Evolutionary conservation across 2,329 filamentous ascomycete species (phyloP).

Genomic region (Pestalotiopsis sp.): DNA sequence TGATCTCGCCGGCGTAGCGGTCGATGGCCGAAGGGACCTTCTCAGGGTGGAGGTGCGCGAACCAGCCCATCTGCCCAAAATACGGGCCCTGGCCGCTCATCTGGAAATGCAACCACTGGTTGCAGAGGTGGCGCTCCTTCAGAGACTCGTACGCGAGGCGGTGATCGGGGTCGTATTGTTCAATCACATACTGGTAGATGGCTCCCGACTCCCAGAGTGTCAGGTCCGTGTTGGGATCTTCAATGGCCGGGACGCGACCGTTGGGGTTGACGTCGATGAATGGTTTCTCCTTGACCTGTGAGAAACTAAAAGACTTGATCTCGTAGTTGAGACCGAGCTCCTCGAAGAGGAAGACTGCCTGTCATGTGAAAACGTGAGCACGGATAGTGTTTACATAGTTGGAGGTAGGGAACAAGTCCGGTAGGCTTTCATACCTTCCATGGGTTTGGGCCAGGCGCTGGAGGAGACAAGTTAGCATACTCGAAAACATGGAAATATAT

Average conservation of each 20-base stretch:
- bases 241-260: constrained; percentile 14
- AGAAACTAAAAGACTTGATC: constrained; percentile 18
- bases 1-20: constrained; percentile 46
- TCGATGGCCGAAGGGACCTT: constrained; percentile 43
- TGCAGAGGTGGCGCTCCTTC: constrained; percentile 39
- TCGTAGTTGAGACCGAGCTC: constrained; percentile 36
- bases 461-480: no score
- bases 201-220: constrained; percentile 19
- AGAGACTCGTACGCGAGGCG: constrained; percentile 38
- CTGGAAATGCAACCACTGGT: constrained; percentile 50
- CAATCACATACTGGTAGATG: constrained; percentile 11
- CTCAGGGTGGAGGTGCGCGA: constrained; percentile 41
- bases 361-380: no score
- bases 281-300: constrained; percentile 32
- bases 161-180: constrained; percentile 39
- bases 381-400: no score
- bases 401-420: no score
- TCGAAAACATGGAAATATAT: no score
- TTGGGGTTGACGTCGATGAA: constrained; percentile 27
- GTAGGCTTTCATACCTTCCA: no score
- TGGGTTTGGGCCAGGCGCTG: no score
- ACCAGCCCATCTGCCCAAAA: constrained; percentile 50
- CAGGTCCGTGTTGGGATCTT: constrained; percentile 16
- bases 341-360: constrained; percentile 33
- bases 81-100: constrained; percentile 50